Evolutionary conservation across 208 protist species (phyloP).

Genomic region (Crithidia acanthocephali): DNA sequence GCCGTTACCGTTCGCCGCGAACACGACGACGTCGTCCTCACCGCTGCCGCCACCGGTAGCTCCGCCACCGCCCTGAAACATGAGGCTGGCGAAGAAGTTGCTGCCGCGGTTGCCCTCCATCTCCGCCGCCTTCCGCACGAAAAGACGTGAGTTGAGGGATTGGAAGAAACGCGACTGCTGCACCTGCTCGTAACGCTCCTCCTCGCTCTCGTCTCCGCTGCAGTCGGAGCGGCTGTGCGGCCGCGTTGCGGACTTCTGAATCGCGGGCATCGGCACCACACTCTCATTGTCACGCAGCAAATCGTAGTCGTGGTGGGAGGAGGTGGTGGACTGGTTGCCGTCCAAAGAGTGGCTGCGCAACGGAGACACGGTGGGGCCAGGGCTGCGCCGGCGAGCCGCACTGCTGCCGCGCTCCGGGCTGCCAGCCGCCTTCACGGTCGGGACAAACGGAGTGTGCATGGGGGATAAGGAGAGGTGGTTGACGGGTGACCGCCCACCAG

Average conservation of each 20-base stretch:
- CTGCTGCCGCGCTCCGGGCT: neutral
- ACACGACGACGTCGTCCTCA: constrained; percentile 5
- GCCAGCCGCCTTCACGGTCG: neutral
- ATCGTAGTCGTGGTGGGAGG: constrained; percentile 10
- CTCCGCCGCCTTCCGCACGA: neutral
- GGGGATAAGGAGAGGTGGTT: neutral
- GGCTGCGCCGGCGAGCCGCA: neutral
- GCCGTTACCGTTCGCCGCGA: neutral
- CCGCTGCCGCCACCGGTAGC: neutral
- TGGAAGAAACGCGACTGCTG: constrained; percentile 14
- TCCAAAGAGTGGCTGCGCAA: constrained; percentile 2
- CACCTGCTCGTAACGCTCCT: constrained; percentile 18
- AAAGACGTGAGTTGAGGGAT: neutral
- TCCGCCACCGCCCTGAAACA: neutral
- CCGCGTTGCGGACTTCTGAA: neutral
- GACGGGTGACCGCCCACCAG: neutral
- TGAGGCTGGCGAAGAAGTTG: constrained; percentile 1
- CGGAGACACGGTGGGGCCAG: neutral
- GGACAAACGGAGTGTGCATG: neutral
- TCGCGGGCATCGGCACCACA: constrained; percentile 3
- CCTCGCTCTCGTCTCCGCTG: constrained; percentile 17
- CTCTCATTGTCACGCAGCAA: constrained; percentile 3
- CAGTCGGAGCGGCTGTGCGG: neutral
- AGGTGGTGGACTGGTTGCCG: neutral
- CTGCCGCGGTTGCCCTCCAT: neutral